phyloP scores from a whole-genome alignment of 352 stramenopile genomes.

The Plasmopara viticola region DNA sequence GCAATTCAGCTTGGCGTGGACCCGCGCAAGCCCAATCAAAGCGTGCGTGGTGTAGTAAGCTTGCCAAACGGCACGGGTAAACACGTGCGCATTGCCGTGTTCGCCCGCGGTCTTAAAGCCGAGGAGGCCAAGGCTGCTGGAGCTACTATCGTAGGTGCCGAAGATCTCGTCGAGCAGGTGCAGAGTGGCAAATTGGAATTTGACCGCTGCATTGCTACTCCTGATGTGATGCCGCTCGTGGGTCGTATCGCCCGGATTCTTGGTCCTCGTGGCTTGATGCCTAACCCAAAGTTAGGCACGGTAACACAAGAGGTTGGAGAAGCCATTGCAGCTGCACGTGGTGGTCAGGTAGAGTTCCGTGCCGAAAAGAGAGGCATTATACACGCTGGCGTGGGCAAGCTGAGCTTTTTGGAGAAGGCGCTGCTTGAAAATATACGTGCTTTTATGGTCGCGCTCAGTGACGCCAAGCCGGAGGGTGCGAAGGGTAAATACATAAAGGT shows the following conservation, averaged over 20 bases:
- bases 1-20: slow-evolving; percentile 81
- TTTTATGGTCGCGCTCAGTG: slow-evolving; percentile 88
- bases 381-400: slow-evolving; percentile 84
- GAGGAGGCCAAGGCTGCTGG: slow-evolving; percentile 87
- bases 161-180: slow-evolving; percentile 87
- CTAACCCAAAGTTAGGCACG: slow-evolving; percentile 96
- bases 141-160: slow-evolving; percentile 84
- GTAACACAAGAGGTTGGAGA: slow-evolving; percentile 88
- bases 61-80: slow-evolving; percentile 86
- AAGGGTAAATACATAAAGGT: slow-evolving; percentile 93
- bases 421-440: slow-evolving; percentile 90
- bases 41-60: slow-evolving; percentile 77
- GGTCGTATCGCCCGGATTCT: slow-evolving; percentile 90
- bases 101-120: slow-evolving; percentile 82
- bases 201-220: slow-evolving; percentile 89
- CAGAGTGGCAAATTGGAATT: slow-evolving; percentile 89
- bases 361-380: slow-evolving; percentile 89
- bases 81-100: slow-evolving; percentile 85
- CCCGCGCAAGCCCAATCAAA: slow-evolving; percentile 86
- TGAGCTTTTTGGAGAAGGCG: slow-evolving; percentile 84
- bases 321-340: slow-evolving; percentile 74
- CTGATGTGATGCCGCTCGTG: slow-evolving; percentile 91
- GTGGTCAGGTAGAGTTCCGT: slow-evolving; percentile 84
- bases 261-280: slow-evolving; percentile 95
- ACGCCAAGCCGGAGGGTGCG: slow-evolving; percentile 88